Conservation (phyloP, 331 rosid species). For the Malus hybrid region DNA sequence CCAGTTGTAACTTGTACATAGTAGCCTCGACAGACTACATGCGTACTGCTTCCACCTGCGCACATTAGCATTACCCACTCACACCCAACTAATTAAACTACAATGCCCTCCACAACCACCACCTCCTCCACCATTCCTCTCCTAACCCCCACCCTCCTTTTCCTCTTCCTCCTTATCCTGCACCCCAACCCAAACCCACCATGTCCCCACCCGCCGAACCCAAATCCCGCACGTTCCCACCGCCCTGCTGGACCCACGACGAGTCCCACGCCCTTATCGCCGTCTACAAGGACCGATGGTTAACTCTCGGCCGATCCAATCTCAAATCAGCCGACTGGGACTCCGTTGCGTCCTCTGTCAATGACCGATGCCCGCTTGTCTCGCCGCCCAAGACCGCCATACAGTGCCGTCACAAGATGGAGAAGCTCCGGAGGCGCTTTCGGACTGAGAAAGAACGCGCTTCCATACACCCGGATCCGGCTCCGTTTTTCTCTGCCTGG, state of each 20-base stretch:
- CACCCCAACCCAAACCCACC: neutral
- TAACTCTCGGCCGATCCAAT: slow-evolving; percentile 59
- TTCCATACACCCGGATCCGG: slow-evolving; percentile 25
- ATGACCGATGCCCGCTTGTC: slow-evolving; percentile 36
- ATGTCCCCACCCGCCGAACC: slow-evolving; percentile 18
- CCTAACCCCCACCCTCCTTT: neutral
- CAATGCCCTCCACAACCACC: neutral
- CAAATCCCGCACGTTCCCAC: slow-evolving; percentile 21
- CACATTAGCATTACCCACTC: slow-evolving; percentile 5
- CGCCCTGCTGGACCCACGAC: slow-evolving; percentile 62
- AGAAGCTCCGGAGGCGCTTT: slow-evolving; percentile 65
- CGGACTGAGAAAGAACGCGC: slow-evolving; percentile 65
- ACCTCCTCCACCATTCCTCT: neutral
- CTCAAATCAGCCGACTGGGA: slow-evolving; percentile 72
- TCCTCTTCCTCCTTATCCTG: neutral
- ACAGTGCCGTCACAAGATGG: slow-evolving; percentile 88
- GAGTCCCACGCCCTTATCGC: slow-evolving; percentile 55
- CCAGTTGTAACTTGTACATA: no score
- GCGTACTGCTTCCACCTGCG: neutral
- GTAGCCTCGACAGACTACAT: neutral
- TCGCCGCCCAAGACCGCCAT: slow-evolving; percentile 65
- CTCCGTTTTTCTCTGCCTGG: slow-evolving; percentile 45
- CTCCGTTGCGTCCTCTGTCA: slow-evolving; percentile 50
- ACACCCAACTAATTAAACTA: neutral
- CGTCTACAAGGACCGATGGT: slow-evolving; percentile 51